Evolutionary conservation across 192 early-diverging fungal species (phyloP), one percentile per base, ranked within the genome.

Genomic region (Ambispora gerdemannii): DNA sequence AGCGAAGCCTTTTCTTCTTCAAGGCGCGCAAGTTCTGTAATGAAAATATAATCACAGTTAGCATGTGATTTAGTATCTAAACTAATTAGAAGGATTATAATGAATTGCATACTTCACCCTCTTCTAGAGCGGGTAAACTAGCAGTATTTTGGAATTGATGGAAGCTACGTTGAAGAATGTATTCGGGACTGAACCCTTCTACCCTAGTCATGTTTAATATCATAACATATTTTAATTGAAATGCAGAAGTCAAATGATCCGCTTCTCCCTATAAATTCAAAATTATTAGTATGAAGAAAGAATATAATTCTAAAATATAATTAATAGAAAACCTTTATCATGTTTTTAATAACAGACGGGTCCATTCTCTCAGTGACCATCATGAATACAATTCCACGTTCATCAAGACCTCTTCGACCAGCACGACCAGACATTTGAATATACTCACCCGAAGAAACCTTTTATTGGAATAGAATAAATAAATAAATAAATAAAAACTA

Each of bases 351-450:
- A 0, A 95, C 88, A 0, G 80, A 83, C 3, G 95, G 92, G 70
- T 96, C 94, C 87, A 96, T 94, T 78, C 95, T 95, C 71, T 95
- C 89, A 79, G 95, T 93, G 69, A 96, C 81, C 92, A 96, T 97
- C 77, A 98, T 80, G 68, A 98, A 95, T 7, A 98, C 97, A 30
- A 96, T 90, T 60, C 97, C 97, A 63, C 95, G 91, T 63, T 96
- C 94, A 84, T 98, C 97, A 49, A 96, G 82, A 28, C 97, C 97
- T 81, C 97, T 90, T 38, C 97, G 86, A 61, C 97, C 97, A 15
- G 97, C 97, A 75, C 97, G 91, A 50, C 97, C 97, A 75, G 91
- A 93, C 97, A 98, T 98, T 80, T 98, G 97, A 79, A 97, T 98
- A 79, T 98, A 98, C 81, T 98, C 97, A 74, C 97, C 97, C 33